A percentile compares a stretch with the other conserved stretches of the same genome.
These are phyloP conservation scores for Ruellia speciosa DNA, from an alignment of 305 asterid species.

Conservation along the genomic window DNA sequence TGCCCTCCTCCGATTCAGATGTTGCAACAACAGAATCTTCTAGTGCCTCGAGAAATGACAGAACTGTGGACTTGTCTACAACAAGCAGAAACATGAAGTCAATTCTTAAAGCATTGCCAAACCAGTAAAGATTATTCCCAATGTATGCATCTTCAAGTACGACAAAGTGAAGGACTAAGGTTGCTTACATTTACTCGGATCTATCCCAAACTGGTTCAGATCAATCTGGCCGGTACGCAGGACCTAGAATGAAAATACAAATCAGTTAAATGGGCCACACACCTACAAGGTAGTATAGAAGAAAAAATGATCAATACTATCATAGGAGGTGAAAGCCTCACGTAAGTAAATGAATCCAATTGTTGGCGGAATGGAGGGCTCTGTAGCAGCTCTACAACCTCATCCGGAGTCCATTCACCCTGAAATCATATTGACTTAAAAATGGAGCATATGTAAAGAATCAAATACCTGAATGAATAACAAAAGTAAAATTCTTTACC, in stretches of 20 bases:
- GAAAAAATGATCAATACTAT: conserved; percentile 5
- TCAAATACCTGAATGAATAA: conserved; percentile 14
- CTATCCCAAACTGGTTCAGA: conserved; percentile 81
- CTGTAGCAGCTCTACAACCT: conserved; percentile 71
- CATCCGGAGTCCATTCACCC: conserved; percentile 82
- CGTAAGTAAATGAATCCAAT: conserved; percentile 86
- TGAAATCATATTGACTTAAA: conserved; percentile 26
- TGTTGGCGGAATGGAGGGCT: conserved; percentile 94
- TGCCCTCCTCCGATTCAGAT: conserved; percentile 36
- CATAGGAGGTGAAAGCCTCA: conserved; percentile 31
- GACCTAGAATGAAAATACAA: conserved; percentile 41
- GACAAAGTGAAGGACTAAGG: background rate
- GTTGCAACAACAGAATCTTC: conserved; percentile 67
- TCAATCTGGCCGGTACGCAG: conserved; percentile 93
- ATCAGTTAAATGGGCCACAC: conserved; percentile 14
- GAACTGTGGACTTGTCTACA: conserved; percentile 78
- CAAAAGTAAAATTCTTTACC: conserved; percentile 32
- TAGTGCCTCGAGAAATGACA: conserved; percentile 92
- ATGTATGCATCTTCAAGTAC: background rate
- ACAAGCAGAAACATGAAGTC: conserved; percentile 13
- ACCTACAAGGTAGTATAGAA: conserved; percentile 4
- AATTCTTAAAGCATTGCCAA: no score
- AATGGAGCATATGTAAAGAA: conserved; percentile 18
- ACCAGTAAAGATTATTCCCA: background rate
- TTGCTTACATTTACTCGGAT: conserved; percentile 73